Evolutionary conservation across 2,329 filamentous ascomycete genomes (phyloP).

Genomic region (Alternaria brassicae): DNA sequence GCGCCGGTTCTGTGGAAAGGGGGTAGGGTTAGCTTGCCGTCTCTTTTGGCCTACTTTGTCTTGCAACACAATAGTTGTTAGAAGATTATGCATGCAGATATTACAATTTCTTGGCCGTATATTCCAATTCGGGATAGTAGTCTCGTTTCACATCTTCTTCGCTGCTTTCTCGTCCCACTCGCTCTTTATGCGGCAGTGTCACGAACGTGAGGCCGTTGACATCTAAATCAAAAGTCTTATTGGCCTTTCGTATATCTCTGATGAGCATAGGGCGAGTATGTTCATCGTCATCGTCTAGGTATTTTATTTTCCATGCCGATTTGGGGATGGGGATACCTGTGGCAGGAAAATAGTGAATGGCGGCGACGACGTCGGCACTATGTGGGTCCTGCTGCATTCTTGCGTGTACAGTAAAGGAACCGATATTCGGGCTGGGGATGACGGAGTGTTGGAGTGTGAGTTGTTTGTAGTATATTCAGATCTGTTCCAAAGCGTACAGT

Average conservation of each 20-base stretch:
- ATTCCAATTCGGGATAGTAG: conserved; percentile 28
- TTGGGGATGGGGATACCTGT: conserved; percentile 19
- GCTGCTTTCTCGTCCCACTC: conserved; percentile 13
- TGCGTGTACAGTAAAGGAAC: not conserved
- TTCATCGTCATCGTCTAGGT: conserved; percentile 18
- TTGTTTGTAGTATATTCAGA: not conserved
- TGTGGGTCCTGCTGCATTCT: conserved; percentile 3
- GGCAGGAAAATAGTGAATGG: conserved; percentile 31
- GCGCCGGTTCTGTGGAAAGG: conserved; percentile 20
- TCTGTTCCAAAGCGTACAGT: accelerated
- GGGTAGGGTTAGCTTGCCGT: not conserved
- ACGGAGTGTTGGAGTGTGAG: not conserved
- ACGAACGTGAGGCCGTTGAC: conserved; percentile 43
- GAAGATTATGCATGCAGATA: not conserved
- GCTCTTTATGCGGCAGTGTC: conserved; percentile 8
- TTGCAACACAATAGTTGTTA: not conserved
- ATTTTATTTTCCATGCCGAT: conserved; percentile 22
- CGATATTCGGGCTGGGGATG: too few species aligned
- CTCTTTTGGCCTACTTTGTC: not conserved
- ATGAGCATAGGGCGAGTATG: conserved; percentile 39
- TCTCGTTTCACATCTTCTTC: conserved; percentile 22
- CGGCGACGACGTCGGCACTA: conserved; percentile 17
- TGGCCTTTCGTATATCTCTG: conserved; percentile 54
- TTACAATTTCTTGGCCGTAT: conserved; percentile 23
- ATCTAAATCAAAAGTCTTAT: conserved; percentile 49